Evolutionary conservation across 164 flowering plant genomes (phyloP).

Genomic region (Sedum album): DNA sequence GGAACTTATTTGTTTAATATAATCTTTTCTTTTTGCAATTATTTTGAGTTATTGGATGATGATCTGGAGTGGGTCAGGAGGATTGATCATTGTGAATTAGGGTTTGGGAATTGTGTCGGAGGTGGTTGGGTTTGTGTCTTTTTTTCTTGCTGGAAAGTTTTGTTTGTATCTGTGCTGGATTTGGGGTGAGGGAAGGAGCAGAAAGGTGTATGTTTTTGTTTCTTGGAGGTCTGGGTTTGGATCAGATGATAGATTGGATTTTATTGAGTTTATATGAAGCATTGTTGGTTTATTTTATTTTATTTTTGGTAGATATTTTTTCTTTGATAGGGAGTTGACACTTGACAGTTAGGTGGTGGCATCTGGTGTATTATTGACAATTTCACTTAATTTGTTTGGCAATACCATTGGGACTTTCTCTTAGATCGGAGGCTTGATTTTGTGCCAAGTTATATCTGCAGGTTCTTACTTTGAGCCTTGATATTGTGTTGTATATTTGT

Average conservation of each 20-base stretch:
- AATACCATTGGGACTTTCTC: background rate
- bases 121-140: background rate
- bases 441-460: background rate
- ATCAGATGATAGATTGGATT: background rate
- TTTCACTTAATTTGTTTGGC: background rate
- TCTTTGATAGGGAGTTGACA: background rate
- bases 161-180: background rate
- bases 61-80: background rate
- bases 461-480: background rate
- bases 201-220: background rate
- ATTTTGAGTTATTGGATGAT: background rate
- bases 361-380: background rate
- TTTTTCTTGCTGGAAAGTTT: constrained; percentile 3
- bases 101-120: background rate
- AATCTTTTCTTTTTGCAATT: background rate
- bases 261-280: background rate
- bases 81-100: background rate
- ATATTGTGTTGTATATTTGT: constrained; percentile 4
- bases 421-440: constrained; percentile 7
- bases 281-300: background rate
- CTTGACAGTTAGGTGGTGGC: constrained; percentile 1
- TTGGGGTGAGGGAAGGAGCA: background rate
- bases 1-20: background rate
- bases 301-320: background rate
- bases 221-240: background rate